Percentiles rank a stretch among this genome's conserved stretches.
Evolutionary conservation across 257 asterid genomes (phyloP).

Genomic region (Solanum virginianum): DNA sequence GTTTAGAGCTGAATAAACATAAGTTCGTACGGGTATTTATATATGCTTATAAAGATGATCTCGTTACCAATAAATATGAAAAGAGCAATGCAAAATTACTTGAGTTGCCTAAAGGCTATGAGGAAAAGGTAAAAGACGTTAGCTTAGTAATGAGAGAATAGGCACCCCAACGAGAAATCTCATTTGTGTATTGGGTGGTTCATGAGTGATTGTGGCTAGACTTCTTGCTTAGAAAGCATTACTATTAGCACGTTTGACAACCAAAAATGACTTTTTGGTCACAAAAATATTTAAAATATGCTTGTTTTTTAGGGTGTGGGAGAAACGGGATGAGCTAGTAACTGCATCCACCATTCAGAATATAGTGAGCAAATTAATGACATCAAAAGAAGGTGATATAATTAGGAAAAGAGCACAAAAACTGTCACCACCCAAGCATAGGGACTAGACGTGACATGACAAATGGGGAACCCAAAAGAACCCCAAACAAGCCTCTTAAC

Average conservation of each 20-base stretch:
- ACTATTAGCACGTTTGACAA: neutral
- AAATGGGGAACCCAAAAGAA: fast-evolving
- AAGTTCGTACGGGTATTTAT: conserved; percentile 4
- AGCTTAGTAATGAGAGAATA: conserved; percentile 2
- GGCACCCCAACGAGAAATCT: conserved; percentile 4
- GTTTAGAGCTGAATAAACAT: conserved; percentile 23
- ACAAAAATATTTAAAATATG: neutral
- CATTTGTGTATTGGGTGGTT: neutral
- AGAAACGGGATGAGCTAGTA: neutral
- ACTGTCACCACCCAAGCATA: neutral
- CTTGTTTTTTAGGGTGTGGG: neutral
- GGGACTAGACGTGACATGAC: too few relatives aligned
- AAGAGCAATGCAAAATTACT: neutral
- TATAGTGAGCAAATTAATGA: neutral
- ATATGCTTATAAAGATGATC: neutral
- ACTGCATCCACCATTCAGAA: neutral
- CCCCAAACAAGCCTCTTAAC: too few relatives aligned
- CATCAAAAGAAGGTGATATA: neutral
- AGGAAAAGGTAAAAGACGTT: neutral
- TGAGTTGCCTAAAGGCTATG: conserved; percentile 1
- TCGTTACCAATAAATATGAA: neutral
- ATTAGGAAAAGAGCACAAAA: neutral
- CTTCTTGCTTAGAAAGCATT: neutral
- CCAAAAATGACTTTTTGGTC: neutral
- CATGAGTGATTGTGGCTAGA: neutral